A percentile compares a stretch with the other conserved stretches of the same genome.
These are phyloP conservation scores for Aspergillus sp. DNA, from an alignment of 2,329 filamentous ascomycete species.

Conservation along the genomic window DNA sequence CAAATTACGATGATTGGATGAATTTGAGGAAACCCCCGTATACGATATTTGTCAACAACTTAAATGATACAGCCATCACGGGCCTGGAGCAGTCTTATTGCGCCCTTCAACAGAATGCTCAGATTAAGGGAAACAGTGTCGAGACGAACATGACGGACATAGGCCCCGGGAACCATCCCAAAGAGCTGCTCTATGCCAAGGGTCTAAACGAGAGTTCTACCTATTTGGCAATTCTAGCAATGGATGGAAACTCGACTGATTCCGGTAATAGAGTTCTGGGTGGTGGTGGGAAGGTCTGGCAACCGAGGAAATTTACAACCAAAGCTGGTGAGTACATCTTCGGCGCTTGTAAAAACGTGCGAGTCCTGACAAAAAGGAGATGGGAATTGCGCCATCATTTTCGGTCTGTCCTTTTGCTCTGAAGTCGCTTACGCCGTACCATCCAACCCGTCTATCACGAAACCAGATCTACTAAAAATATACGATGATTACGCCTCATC, in stretches of 20 bases:
- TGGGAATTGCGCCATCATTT: neutral
- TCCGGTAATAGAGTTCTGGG: slow-evolving; percentile 51
- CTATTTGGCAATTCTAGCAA: slow-evolving; percentile 68
- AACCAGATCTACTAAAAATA: slow-evolving; percentile 55
- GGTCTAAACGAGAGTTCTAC: slow-evolving; percentile 63
- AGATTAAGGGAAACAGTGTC: slow-evolving; percentile 56
- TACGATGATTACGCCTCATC: slow-evolving; percentile 70
- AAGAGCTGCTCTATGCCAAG: slow-evolving; percentile 80
- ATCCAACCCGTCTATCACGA: slow-evolving; percentile 62
- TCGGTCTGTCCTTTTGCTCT: neutral
- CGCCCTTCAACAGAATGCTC: slow-evolving; percentile 62
- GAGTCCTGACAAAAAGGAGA: neutral
- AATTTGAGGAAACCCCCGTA: slow-evolving; percentile 57
- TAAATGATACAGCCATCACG: slow-evolving; percentile 51
- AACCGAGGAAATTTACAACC: slow-evolving; percentile 66
- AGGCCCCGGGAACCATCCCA: slow-evolving; percentile 60
- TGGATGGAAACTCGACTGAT: slow-evolving; percentile 50
- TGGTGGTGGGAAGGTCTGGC: slow-evolving; percentile 71
- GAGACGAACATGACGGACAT: slow-evolving; percentile 62
- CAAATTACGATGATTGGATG: slow-evolving; percentile 50
- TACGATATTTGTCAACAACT: slow-evolving; percentile 66
- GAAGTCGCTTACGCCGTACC: slow-evolving; percentile 86
- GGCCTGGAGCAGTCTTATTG: slow-evolving; percentile 78
- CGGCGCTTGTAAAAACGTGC: neutral
- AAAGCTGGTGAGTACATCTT: slow-evolving; percentile 58